These are phyloP conservation scores for Penicillium sp. DNA, from an alignment of 2,329 filamentous ascomycete species.

Conservation along the genomic window DNA sequence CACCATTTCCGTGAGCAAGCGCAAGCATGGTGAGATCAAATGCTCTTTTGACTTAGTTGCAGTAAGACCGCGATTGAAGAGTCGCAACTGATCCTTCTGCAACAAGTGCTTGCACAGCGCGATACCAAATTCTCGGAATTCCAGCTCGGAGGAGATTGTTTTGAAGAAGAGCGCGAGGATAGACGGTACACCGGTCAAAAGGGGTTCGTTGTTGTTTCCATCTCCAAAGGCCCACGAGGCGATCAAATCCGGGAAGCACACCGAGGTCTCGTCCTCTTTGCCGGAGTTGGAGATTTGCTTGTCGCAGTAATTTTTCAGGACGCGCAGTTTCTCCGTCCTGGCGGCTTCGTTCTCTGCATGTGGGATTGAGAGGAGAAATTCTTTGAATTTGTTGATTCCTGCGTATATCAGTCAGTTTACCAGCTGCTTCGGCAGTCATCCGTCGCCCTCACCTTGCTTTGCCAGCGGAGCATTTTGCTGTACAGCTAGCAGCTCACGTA, in stretches of 20 bases:
- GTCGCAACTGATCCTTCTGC: slow-evolving; percentile 76
- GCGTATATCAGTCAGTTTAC: neutral
- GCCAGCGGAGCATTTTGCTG: slow-evolving; percentile 63
- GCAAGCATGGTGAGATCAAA: slow-evolving; percentile 83
- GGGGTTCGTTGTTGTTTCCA: slow-evolving; percentile 74
- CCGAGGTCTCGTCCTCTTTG: slow-evolving; percentile 56
- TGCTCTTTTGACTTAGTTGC: slow-evolving; percentile 81
- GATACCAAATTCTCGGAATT: slow-evolving; percentile 73
- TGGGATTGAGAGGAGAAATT: slow-evolving; percentile 44
- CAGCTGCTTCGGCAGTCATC: slow-evolving; percentile 1
- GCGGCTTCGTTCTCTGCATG: slow-evolving; percentile 38
- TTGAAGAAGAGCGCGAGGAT: slow-evolving; percentile 80
- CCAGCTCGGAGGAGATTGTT: slow-evolving; percentile 70
- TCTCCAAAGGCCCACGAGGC: slow-evolving; percentile 85
- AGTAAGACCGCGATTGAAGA: slow-evolving; percentile 76
- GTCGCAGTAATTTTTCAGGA: slow-evolving; percentile 53
- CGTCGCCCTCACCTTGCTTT: slow-evolving; percentile 65
- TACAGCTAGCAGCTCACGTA: slow-evolving; percentile 69
- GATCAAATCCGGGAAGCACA: slow-evolving; percentile 76
- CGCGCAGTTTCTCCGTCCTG: slow-evolving; percentile 41
- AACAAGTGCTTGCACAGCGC: slow-evolving; percentile 80
- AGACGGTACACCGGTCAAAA: slow-evolving; percentile 78
- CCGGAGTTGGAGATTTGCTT: slow-evolving; percentile 52
- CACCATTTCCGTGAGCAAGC: slow-evolving; percentile 82
- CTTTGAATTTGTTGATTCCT: slow-evolving; percentile 48